phyloP scores from a whole-genome alignment of 1,284 basidiomycete species.

The Bjerkandera adusta region DNA sequence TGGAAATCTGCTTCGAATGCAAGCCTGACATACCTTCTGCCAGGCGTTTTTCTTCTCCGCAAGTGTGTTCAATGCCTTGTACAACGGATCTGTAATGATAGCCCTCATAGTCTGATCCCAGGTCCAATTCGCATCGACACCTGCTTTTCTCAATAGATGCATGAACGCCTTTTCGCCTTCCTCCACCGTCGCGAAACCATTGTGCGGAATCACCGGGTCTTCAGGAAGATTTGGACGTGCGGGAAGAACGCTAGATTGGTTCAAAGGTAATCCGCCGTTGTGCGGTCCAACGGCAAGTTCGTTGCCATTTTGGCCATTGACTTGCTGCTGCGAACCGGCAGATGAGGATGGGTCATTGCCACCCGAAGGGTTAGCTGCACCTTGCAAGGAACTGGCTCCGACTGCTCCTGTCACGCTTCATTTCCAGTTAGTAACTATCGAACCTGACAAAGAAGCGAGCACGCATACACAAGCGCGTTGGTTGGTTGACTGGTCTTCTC shows the following conservation, averaged over 20 bases:
- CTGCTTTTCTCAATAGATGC: conserved; percentile 83
- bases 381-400: conserved; percentile 25
- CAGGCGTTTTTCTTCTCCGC: conserved; percentile 94
- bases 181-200: conserved; percentile 82
- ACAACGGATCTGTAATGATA: conserved; percentile 96
- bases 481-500: conserved; percentile 50
- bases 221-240: conserved; percentile 77
- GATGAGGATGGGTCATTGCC: conserved; percentile 34
- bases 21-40: conserved; percentile 67
- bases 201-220: conserved; percentile 82
- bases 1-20: conserved; percentile 14
- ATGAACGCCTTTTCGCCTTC: conserved; percentile 95
- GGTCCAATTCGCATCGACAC: conserved; percentile 89
- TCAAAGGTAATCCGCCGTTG: conserved; percentile 55
- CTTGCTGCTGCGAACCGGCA: conserved; percentile 33
- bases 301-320: conserved; percentile 46
- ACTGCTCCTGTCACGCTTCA: conserved; percentile 17
- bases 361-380: conserved; percentile 33
- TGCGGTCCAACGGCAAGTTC: conserved; percentile 41
- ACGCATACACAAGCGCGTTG: conserved; percentile 27
- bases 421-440: neutral
- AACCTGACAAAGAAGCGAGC: neutral
- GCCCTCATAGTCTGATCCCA: conserved; percentile 99
- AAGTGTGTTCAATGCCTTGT: conserved; percentile 91
- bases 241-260: conserved; percentile 60